Evolutionary conservation across 306 rosid genomes (phyloP), one percentile per base, ranked within the genome.

Genomic region (Quercus dentata): DNA sequence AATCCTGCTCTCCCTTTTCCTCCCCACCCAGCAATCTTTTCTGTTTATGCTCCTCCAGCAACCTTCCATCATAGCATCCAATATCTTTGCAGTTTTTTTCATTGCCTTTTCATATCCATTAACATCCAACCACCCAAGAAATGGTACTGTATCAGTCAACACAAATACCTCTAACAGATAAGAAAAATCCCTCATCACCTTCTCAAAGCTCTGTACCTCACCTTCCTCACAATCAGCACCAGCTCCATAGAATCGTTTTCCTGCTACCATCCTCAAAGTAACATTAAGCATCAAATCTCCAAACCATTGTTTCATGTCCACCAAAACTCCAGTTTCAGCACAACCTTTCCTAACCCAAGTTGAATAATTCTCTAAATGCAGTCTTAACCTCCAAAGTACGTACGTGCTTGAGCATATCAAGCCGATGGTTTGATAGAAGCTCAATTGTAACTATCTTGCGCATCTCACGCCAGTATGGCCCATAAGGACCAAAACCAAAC

Each of bases 221-320:
- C 64, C 81, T 67, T 85, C 85, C 20, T 46, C 83, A n/a, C 35
- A 30, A 27, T 25, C 86, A 51, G 58, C 87, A 54, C 65, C 54
- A 38, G 18, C 76, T 13, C 76, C 82, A 79, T 58, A 46, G 13
- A 65, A 82, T 75, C 80, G 38, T 76, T 83, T 89, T 62, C 93
- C 85, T 72, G 79, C 86, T 58, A 89, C 88, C 81, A 87, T 79
- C 74, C 80, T 87, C 72, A 85, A 21, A 72, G 57, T 35, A 49
- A 89, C 69, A 69, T 77, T 87, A 14, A 13, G 79, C 0, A 79
- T 83, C 79, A 87, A 81, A 56, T 87, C 85, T 7, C 86, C 85
- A 77, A 89, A 87, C 89, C 88, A 87, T 78, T 79, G 61, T 82
- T 85, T 89, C 89, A 84, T 86, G 44, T 87, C 89, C 41, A 85